Conservation (phyloP, 345 rosid genomes). For the Dipteronia dyeriana region DNA sequence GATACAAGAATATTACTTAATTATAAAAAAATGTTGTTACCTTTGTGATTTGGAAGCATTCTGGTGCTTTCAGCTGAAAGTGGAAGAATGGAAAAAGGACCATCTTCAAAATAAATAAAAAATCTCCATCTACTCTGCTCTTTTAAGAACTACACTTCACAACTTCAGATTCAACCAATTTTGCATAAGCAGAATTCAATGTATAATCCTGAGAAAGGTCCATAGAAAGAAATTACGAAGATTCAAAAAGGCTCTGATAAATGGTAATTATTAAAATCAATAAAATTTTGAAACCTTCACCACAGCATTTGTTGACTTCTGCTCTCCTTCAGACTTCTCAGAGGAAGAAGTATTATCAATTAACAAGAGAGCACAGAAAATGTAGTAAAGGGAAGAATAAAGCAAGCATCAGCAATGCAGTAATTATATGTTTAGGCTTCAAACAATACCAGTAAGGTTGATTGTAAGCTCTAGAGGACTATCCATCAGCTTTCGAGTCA, state of each 20-base stretch:
- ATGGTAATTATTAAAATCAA: neutral
- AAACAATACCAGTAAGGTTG: slow-evolving; percentile 40
- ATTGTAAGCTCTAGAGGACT: slow-evolving; percentile 34
- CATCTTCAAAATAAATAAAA: slow-evolving; percentile 35
- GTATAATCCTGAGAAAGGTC: slow-evolving; percentile 33
- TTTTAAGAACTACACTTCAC: slow-evolving; percentile 31
- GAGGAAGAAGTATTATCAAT: slow-evolving; percentile 27
- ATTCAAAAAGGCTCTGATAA: neutral
- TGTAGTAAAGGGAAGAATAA: slow-evolving; percentile 1
- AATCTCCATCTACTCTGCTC: slow-evolving; percentile 29
- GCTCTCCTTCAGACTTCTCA: slow-evolving; percentile 32
- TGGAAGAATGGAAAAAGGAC: slow-evolving; percentile 55
- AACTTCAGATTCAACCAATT: slow-evolving; percentile 55
- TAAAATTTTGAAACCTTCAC: slow-evolving; percentile 43
- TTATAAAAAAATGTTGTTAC: slow-evolving; percentile 30
- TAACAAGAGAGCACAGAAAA: slow-evolving; percentile 15
- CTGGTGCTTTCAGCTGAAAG: slow-evolving; percentile 85
- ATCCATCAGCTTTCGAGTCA: slow-evolving; percentile 65
- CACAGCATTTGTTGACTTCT: slow-evolving; percentile 26
- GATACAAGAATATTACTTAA: neutral
- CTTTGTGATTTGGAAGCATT: slow-evolving; percentile 60
- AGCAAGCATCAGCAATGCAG: neutral
- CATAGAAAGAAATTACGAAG: slow-evolving; percentile 8
- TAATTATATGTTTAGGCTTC: neutral
- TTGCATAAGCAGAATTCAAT: slow-evolving; percentile 44